phyloP scores from a whole-genome alignment of 148 eudicot species.

The Spergularia marina region DNA sequence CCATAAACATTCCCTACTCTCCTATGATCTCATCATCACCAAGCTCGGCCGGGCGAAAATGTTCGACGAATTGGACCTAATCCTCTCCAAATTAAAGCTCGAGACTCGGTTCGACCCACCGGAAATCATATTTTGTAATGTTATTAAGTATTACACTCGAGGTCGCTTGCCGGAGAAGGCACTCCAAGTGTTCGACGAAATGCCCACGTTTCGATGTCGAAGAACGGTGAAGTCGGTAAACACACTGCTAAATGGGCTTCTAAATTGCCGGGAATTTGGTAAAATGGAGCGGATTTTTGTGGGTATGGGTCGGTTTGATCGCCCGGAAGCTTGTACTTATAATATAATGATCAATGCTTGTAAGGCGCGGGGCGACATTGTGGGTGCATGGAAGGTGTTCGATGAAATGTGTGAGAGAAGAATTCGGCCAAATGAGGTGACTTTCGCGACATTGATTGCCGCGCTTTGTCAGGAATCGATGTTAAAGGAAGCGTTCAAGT shows the following conservation, averaged over 20 bases:
- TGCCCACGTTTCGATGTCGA: slow-evolving; percentile 50
- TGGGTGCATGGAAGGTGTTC: slow-evolving; percentile 55
- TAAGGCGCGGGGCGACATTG: slow-evolving; percentile 41
- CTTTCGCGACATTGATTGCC: slow-evolving; percentile 64
- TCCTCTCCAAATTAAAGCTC: slow-evolving; percentile 47
- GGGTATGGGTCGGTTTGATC: slow-evolving; percentile 40
- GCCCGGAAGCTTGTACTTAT: slow-evolving; percentile 61
- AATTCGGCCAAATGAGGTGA: slow-evolving; percentile 47
- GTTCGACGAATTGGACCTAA: slow-evolving; percentile 56
- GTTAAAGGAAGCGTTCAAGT: slow-evolving; percentile 48
- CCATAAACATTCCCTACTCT: slow-evolving; percentile 53
- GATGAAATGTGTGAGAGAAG: slow-evolving; percentile 67
- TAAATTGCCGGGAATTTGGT: slow-evolving; percentile 45
- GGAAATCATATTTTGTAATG: slow-evolving; percentile 69
- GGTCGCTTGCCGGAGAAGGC: slow-evolving; percentile 49
- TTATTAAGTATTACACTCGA: slow-evolving; percentile 50
- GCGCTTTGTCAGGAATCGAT: slow-evolving; percentile 42
- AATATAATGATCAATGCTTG: slow-evolving; percentile 67
- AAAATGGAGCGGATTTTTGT: slow-evolving; percentile 38
- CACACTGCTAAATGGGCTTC: slow-evolving; percentile 51
- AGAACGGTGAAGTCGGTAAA: slow-evolving; percentile 67
- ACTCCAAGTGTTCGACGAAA: slow-evolving; percentile 45
- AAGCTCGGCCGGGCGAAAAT: slow-evolving; percentile 78
- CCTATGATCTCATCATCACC: slow-evolving; percentile 71
- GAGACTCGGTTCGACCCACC: slow-evolving; percentile 49